Conservation (phyloP, 2,329 filamentous ascomycete species). For the Phyllosticta citriasiana region DNA sequence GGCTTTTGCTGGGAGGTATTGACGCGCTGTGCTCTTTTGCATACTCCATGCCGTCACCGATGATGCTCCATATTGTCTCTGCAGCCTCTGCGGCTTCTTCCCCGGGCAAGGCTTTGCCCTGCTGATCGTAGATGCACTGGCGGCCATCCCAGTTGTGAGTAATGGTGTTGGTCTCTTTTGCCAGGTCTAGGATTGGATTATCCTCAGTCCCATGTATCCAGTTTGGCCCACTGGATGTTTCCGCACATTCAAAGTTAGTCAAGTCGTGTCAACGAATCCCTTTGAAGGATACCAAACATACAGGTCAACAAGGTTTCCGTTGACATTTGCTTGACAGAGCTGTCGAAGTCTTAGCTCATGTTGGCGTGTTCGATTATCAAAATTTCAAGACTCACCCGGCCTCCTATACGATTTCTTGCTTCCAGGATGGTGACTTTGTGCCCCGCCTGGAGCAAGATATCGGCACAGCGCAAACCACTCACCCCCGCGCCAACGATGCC, state of each 20-base stretch:
- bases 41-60: constrained; percentile 57
- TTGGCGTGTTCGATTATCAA: not conserved
- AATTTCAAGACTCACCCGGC: constrained; percentile 40
- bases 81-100: constrained; percentile 30
- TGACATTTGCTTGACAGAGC: constrained; percentile 38
- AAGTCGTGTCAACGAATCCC: not conserved
- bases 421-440: constrained; percentile 61
- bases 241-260: constrained; percentile 1
- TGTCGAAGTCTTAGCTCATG: constrained; percentile 15
- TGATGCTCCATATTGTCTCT: constrained; percentile 55
- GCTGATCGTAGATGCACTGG: constrained; percentile 47
- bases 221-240: constrained; percentile 52
- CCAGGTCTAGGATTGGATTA: constrained; percentile 61
- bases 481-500: constrained; percentile 63
- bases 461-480: constrained; percentile 60
- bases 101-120: constrained; percentile 42
- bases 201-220: constrained; percentile 68
- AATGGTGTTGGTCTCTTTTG: constrained; percentile 48
- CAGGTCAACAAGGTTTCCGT: constrained; percentile 46
- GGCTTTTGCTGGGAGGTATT: constrained; percentile 43
- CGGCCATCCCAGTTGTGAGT: constrained; percentile 44
- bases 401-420: constrained; percentile 56
- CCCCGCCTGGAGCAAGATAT: constrained; percentile 54
- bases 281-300: constrained; percentile 25
- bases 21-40: constrained; percentile 48